Conservation (phyloP, 169 alveolate species). For the Miamiensis avidus region DNA sequence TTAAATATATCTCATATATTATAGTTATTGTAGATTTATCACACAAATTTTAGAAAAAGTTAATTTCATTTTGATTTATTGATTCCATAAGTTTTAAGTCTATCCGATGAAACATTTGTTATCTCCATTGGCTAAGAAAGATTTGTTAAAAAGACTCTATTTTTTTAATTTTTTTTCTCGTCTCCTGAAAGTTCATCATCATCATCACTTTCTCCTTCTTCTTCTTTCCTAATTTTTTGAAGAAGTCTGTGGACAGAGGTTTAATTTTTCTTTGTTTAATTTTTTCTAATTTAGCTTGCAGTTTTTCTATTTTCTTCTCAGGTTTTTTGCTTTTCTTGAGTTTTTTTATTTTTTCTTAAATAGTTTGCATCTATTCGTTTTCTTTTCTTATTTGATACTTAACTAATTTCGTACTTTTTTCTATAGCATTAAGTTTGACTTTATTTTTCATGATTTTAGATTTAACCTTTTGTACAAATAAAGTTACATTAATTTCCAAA, state of each 20-base stretch:
- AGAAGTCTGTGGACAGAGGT: background rate
- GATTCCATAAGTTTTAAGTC: background rate
- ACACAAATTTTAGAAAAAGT: no score
- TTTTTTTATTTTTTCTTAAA: background rate
- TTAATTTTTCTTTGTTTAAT: no score
- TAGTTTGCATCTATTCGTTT: no score
- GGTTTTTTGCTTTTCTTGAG: background rate
- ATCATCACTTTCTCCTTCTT: background rate
- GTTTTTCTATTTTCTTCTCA: background rate
- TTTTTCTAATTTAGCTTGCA: no score
- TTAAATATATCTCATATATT: no score
- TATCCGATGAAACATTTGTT: background rate
- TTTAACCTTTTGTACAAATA: background rate
- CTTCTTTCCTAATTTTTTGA: background rate
- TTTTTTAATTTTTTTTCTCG: background rate
- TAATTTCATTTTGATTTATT: background rate
- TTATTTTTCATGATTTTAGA: background rate
- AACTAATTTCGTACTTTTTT: background rate
- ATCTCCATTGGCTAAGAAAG: background rate
- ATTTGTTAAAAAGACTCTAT: background rate
- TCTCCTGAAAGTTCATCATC: background rate
- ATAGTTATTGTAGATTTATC: no score
- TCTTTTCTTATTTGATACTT: background rate
- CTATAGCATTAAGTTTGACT: background rate
- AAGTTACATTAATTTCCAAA: no score